Conservation (phyloP, 352 stramenopile species). For the Globisporangium takayamanum region DNA sequence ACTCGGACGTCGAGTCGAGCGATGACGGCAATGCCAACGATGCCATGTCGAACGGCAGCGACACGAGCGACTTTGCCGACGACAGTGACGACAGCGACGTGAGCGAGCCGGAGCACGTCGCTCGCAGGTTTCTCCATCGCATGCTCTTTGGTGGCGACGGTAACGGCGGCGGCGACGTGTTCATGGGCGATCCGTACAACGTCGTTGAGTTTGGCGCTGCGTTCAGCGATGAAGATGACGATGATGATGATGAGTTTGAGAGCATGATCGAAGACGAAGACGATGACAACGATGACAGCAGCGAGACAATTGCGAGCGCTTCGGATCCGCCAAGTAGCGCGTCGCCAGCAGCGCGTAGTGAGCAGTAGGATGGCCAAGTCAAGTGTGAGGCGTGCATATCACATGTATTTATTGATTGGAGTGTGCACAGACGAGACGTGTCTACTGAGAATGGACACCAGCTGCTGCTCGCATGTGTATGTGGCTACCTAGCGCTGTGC, state of each 20-base stretch:
- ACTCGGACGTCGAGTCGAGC: slow-evolving; percentile 25
- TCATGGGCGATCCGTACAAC: slow-evolving; percentile 1
- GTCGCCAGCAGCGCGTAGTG: background rate
- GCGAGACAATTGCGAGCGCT: background rate
- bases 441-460: background rate
- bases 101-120: slow-evolving; percentile 3
- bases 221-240: slow-evolving; percentile 11
- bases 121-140: slow-evolving; percentile 1
- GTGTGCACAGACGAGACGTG: background rate
- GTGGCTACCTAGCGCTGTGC: slow-evolving; percentile 19
- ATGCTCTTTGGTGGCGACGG: slow-evolving; percentile 2
- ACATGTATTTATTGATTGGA: too few species aligned
- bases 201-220: background rate
- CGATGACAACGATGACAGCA: background rate
- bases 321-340: background rate
- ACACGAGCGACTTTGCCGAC: slow-evolving; percentile 1
- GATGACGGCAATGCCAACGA: slow-evolving; percentile 1
- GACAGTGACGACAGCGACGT: background rate
- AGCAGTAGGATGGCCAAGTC: background rate
- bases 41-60: background rate
- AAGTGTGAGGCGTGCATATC: too few species aligned
- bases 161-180: background rate
- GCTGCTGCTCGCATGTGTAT: background rate
- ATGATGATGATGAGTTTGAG: slow-evolving; percentile 4
- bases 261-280: slow-evolving; percentile 1